Evolutionary conservation across 2,329 filamentous ascomycete genomes (phyloP).

Genomic region (Ceratocystis cubensis): DNA sequence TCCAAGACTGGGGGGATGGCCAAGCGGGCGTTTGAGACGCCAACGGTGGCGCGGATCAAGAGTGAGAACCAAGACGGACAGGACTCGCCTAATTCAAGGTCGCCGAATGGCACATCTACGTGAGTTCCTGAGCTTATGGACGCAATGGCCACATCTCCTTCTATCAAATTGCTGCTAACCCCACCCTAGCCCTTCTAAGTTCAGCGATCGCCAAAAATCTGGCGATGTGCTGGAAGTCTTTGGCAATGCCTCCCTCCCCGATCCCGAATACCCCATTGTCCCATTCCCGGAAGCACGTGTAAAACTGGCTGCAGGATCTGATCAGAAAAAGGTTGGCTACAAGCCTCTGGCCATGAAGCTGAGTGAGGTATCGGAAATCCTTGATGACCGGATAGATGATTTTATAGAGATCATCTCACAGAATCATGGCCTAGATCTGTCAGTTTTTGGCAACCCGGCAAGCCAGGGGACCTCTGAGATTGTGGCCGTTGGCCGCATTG

Average conservation of each 20-base stretch:
- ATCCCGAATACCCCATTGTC: slow-evolving; percentile 56
- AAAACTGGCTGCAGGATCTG: slow-evolving; percentile 72
- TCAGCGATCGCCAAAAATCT: slow-evolving; percentile 63
- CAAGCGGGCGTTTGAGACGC: slow-evolving; percentile 34
- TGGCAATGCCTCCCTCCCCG: slow-evolving; percentile 46
- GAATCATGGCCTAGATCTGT: slow-evolving; percentile 62
- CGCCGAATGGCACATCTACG: slow-evolving; percentile 15
- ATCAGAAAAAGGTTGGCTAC: slow-evolving; percentile 82
- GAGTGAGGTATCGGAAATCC: slow-evolving; percentile 79
- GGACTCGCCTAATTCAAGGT: slow-evolving; percentile 32
- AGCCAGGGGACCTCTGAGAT: slow-evolving; percentile 75
- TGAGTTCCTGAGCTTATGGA: background rate
- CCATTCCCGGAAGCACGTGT: slow-evolving; percentile 65
- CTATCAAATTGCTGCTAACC: background rate
- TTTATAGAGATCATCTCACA: slow-evolving; percentile 64
- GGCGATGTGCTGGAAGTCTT: slow-evolving; percentile 75
- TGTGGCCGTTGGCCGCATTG: slow-evolving; percentile 81
- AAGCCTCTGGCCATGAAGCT: slow-evolving; percentile 91
- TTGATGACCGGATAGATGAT: slow-evolving; percentile 91
- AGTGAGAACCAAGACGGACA: slow-evolving; percentile 32
- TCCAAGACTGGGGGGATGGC: slow-evolving; percentile 26
- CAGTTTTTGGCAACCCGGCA: slow-evolving; percentile 75
- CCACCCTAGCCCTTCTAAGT: slow-evolving; percentile 44
- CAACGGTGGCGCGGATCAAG: slow-evolving; percentile 37
- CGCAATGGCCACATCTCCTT: background rate